phyloP scores from a whole-genome alignment of 2,329 filamentous ascomycete species.

The Fusarium continuum region DNA sequence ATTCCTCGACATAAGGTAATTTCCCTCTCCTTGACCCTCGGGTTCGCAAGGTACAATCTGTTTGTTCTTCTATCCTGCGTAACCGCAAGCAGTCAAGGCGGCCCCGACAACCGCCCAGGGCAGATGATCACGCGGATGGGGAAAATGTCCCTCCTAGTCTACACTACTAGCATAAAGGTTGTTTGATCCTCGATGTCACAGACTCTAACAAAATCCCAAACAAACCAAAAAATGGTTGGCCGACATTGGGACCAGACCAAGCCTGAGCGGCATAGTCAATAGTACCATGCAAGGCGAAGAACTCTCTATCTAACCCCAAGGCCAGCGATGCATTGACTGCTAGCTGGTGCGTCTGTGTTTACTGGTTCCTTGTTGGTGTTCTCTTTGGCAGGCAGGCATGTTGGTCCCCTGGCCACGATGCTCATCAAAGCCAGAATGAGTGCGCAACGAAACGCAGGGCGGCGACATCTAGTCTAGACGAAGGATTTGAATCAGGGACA shows the following conservation, averaged over 20 bases:
- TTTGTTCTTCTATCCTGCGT: not conserved
- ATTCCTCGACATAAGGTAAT: not conserved
- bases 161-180: constrained; percentile 18
- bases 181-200: constrained; percentile 15
- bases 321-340: constrained; percentile 15
- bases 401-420: constrained; percentile 16
- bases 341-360: constrained; percentile 13
- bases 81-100: constrained; percentile 13
- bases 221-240: constrained; percentile 21
- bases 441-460: constrained; percentile 18
- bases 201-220: constrained; percentile 28
- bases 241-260: constrained; percentile 6
- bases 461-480: constrained; percentile 9
- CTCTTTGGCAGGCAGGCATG: constrained; percentile 10
- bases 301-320: constrained; percentile 21
- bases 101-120: not conserved
- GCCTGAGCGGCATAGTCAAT: constrained; percentile 30
- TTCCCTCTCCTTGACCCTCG: not conserved
- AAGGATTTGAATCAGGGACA: constrained; percentile 21
- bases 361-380: not conserved
- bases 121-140: constrained; percentile 13
- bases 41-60: not conserved
- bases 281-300: constrained; percentile 38
- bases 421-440: not conserved
- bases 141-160: constrained; percentile 11